Percentiles rank a stretch among this genome's conserved stretches.
These are phyloP conservation scores for Globisporangium perplexum DNA, from an alignment of 352 stramenopile species.

Conservation along the genomic window DNA sequence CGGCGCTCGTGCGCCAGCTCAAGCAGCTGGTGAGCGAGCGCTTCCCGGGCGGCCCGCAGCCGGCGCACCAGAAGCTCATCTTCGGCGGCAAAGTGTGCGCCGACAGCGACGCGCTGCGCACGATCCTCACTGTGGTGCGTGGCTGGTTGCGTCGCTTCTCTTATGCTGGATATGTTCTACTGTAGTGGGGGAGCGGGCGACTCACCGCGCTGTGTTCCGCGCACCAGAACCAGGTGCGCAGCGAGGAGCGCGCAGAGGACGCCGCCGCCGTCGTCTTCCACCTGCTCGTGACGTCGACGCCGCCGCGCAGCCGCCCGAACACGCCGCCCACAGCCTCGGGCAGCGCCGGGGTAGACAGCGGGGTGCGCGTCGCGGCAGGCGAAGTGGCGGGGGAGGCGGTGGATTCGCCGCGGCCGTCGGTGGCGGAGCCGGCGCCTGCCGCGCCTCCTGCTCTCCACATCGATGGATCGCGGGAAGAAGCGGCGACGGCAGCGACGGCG, in stretches of 20 bases:
- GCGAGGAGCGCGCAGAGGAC: slow-evolving; percentile 18
- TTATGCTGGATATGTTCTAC: too few species aligned
- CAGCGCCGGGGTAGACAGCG: too few species aligned
- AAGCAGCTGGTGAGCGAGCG: slow-evolving; percentile 48
- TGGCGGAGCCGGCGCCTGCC: background rate
- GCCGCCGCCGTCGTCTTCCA: slow-evolving; percentile 64
- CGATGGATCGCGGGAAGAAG: background rate
- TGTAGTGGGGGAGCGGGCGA: background rate
- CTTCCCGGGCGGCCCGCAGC: slow-evolving; percentile 38
- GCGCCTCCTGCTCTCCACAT: slow-evolving; percentile 1
- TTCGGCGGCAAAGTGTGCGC: slow-evolving; percentile 85
- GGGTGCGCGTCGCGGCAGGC: background rate
- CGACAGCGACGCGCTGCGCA: slow-evolving; percentile 43
- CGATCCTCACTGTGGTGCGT: slow-evolving; percentile 19
- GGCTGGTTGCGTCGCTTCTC: background rate
- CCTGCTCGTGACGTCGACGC: slow-evolving; percentile 44
- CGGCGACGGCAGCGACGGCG: too few species aligned
- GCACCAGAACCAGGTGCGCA: slow-evolving; percentile 27
- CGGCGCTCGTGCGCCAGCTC: slow-evolving; percentile 41
- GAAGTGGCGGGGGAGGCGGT: slow-evolving; percentile 7
- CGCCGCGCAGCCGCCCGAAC: slow-evolving; percentile 15
- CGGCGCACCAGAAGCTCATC: slow-evolving; percentile 74
- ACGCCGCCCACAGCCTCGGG: slow-evolving; percentile 6
- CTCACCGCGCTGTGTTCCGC: background rate
- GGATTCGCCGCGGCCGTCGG: slow-evolving; percentile 9